phyloP scores from a whole-genome alignment of 352 stramenopile genomes.

The Globisporangium middletonii region DNA sequence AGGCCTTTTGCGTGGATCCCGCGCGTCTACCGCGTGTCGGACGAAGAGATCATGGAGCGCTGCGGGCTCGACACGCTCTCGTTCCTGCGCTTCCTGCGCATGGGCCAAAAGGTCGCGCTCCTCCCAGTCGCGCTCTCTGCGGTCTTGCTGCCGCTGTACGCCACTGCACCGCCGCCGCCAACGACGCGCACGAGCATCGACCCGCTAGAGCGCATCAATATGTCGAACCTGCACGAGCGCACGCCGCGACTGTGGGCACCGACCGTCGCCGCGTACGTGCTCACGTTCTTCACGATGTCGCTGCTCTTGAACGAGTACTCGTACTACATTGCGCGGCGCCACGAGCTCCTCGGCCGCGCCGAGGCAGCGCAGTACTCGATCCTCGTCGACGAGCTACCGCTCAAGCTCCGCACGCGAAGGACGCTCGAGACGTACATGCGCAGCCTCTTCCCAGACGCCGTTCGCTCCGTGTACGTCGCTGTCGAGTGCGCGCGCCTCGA shows the following conservation, averaged over 20 bases:
- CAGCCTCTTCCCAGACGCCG: constrained; percentile 57
- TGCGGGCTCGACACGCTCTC: constrained; percentile 74
- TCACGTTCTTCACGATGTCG: constrained; percentile 49
- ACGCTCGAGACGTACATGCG: constrained; percentile 68
- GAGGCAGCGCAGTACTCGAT: constrained; percentile 69
- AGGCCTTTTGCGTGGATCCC: constrained; percentile 50
- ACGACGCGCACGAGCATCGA: constrained; percentile 28
- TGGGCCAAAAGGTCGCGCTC: constrained; percentile 63
- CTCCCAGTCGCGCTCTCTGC: constrained; percentile 44
- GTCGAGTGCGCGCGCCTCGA: constrained; percentile 62
- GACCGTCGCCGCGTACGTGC: constrained; percentile 43
- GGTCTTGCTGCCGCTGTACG: constrained; percentile 66
- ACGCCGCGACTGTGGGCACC: constrained; percentile 60
- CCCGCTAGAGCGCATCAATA: constrained; percentile 54
- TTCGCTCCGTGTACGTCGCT: constrained; percentile 62
- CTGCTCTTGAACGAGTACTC: constrained; percentile 60
- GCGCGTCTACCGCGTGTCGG: constrained; percentile 31
- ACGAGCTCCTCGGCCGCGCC: constrained; percentile 45
- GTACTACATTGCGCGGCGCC: constrained; percentile 49
- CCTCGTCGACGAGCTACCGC: constrained; percentile 61
- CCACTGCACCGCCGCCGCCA: constrained; percentile 27
- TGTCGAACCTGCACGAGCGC: constrained; percentile 59
- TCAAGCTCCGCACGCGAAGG: constrained; percentile 44
- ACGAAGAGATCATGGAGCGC: constrained; percentile 60
- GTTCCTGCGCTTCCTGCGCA: constrained; percentile 61